Evolutionary conservation across 805 yeast species (phyloP).

Genomic region (Candida xiaguanensis): DNA sequence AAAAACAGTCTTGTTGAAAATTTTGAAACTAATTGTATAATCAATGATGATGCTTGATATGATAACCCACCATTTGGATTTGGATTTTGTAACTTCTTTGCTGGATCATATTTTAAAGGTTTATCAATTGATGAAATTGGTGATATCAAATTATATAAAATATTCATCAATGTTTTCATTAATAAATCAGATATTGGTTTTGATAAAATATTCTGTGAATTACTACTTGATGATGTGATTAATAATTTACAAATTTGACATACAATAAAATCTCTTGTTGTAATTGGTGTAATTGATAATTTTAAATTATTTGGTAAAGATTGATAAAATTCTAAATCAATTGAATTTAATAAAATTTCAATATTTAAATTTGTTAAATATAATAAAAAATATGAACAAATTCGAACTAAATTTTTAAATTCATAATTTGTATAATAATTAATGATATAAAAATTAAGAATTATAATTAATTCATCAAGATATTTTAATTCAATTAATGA

Average conservation of each 20-base stretch:
- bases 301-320: constrained; percentile 53
- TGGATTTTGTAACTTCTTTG: constrained; percentile 24
- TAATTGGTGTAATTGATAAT: constrained; percentile 37
- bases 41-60: constrained; percentile 44
- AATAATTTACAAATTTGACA: constrained; percentile 48
- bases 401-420: constrained; percentile 40
- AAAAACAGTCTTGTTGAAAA: constrained; percentile 36
- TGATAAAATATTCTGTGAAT: neutral
- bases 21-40: constrained; percentile 42
- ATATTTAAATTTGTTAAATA: constrained; percentile 41
- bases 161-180: constrained; percentile 51
- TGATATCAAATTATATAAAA: constrained; percentile 58
- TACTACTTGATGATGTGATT: constrained; percentile 9
- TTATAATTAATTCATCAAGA: constrained; percentile 51
- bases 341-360: constrained; percentile 41
- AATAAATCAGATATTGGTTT: constrained; percentile 27
- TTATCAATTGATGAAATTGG: constrained; percentile 26
- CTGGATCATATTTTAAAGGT: constrained; percentile 13
- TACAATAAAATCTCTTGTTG: constrained; percentile 63
- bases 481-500: constrained; percentile 34
- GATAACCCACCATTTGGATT: constrained; percentile 44
- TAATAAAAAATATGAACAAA: constrained; percentile 50
- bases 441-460: constrained; percentile 54
- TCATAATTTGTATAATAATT: constrained; percentile 39
- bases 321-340: constrained; percentile 42